Evolutionary conservation across 352 stramenopile species (phyloP).

Genomic region (Globisporangium radiosum): DNA sequence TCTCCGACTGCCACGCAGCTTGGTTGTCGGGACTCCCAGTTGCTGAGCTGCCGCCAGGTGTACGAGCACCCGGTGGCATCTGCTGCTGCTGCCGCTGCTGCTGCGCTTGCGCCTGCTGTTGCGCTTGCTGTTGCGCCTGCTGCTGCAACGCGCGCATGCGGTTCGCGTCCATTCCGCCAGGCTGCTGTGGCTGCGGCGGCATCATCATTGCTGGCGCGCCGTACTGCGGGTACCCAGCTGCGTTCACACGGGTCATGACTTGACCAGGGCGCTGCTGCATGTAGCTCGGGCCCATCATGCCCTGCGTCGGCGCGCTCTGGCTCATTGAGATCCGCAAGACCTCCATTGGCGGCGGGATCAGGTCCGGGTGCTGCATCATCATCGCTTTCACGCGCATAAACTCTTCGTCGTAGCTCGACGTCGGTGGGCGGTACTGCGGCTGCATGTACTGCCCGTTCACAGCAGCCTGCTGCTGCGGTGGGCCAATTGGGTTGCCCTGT

Average conservation of each 20-base stretch:
- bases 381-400: slow-evolving; percentile 84
- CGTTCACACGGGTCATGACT: slow-evolving; percentile 50
- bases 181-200: slow-evolving; percentile 26
- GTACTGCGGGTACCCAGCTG: slow-evolving; percentile 49
- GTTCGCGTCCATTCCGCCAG: slow-evolving; percentile 25
- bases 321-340: slow-evolving; percentile 83
- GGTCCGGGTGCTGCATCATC: slow-evolving; percentile 84
- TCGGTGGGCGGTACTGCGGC: slow-evolving; percentile 50
- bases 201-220: slow-evolving; percentile 65
- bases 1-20: slow-evolving; percentile 83
- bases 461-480: slow-evolving; percentile 20
- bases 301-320: slow-evolving; percentile 47
- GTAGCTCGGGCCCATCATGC: slow-evolving; percentile 63
- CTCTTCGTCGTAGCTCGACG: slow-evolving; percentile 80
- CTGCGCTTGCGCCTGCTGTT: neutral
- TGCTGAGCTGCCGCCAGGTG: slow-evolving; percentile 27
- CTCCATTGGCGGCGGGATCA: slow-evolving; percentile 84
- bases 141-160: slow-evolving; percentile 34
- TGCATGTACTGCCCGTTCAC: slow-evolving; percentile 60
- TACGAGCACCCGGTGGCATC: slow-evolving; percentile 38
- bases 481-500: slow-evolving; percentile 26
- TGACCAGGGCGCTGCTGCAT: slow-evolving; percentile 56
- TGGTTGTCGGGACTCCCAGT: slow-evolving; percentile 37
- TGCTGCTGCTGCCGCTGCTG: slow-evolving; percentile 14
- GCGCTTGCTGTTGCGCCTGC: neutral